Evolutionary conservation across 2,329 filamentous ascomycete genomes (phyloP).

Genomic region (Xylaria sp.): DNA sequence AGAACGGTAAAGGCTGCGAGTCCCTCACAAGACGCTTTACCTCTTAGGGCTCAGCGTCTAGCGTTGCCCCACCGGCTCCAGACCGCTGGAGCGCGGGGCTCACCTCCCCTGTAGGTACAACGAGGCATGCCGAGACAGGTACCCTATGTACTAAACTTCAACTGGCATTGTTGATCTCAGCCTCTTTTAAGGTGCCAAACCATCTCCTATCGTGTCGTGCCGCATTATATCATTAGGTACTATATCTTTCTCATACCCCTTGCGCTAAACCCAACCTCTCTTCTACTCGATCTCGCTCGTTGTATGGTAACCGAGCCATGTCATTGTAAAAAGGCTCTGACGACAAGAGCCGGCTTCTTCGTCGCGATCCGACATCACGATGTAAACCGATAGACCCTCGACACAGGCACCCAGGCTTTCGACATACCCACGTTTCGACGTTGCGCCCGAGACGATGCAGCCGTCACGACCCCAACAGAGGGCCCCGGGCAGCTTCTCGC

Average conservation of each 20-base stretch:
- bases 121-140: not conserved
- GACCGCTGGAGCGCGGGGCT: conserved; percentile 10
- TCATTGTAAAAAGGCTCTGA: not conserved
- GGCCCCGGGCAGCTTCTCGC: conserved; percentile 63
- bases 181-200: not conserved
- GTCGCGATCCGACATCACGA: conserved; percentile 34
- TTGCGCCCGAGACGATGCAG: conserved; percentile 45
- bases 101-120: not conserved
- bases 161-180: not conserved
- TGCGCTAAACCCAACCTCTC: too few relatives aligned
- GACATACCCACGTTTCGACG: conserved; percentile 29
- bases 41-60: not conserved
- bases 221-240: too few relatives aligned
- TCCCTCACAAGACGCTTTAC: not conserved
- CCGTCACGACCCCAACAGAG: conserved; percentile 49
- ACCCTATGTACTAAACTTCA: not conserved
- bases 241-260: not conserved
- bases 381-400: conserved; percentile 39
- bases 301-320: not conserved
- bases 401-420: conserved; percentile 20
- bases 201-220: too few relatives aligned
- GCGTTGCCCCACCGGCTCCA: not conserved
- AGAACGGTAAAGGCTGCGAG: not conserved
- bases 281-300: not conserved
- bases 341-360: not conserved